phyloP scores from a whole-genome alignment of 2,329 filamentous ascomycete species.

The Clarireedia monteithiana region DNA sequence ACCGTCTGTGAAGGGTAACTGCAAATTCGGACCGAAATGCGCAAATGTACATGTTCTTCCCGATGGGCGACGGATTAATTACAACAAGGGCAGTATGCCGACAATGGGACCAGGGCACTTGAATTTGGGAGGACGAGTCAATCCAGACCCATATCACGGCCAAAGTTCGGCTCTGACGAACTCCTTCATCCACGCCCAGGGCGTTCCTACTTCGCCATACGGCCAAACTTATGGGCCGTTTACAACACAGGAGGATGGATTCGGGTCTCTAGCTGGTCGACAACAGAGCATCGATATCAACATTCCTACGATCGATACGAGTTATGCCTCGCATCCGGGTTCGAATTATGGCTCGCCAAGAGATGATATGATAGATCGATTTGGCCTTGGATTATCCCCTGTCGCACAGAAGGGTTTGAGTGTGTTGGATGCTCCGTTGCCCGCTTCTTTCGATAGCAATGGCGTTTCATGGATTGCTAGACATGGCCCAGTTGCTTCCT shows the following conservation, averaged over 20 bases:
- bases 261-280: constrained; percentile 32
- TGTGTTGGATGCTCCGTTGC: constrained; percentile 86
- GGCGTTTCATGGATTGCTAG: constrained; percentile 87
- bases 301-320: constrained; percentile 46
- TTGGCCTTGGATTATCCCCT: constrained; percentile 73
- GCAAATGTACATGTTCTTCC: constrained; percentile 93
- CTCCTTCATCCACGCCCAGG: constrained; percentile 58
- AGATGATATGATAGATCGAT: constrained; percentile 47
- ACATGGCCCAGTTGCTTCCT: constrained; percentile 84
- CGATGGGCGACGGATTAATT: constrained; percentile 87
- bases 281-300: constrained; percentile 44
- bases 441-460: constrained; percentile 93
- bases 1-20: constrained; percentile 66
- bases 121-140: constrained; percentile 59
- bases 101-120: constrained; percentile 38
- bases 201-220: constrained; percentile 31
- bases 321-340: constrained; percentile 40
- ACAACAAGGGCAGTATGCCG: constrained; percentile 46
- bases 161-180: constrained; percentile 69
- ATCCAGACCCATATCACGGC: constrained; percentile 55
- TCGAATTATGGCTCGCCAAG: constrained; percentile 76
- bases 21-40: constrained; percentile 98
- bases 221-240: constrained; percentile 34
- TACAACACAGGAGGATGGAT: constrained; percentile 46
- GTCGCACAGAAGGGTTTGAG: constrained; percentile 65